phyloP scores from a whole-genome alignment of 768 basidiomycete species.

The Leccinum longicurvipes region DNA sequence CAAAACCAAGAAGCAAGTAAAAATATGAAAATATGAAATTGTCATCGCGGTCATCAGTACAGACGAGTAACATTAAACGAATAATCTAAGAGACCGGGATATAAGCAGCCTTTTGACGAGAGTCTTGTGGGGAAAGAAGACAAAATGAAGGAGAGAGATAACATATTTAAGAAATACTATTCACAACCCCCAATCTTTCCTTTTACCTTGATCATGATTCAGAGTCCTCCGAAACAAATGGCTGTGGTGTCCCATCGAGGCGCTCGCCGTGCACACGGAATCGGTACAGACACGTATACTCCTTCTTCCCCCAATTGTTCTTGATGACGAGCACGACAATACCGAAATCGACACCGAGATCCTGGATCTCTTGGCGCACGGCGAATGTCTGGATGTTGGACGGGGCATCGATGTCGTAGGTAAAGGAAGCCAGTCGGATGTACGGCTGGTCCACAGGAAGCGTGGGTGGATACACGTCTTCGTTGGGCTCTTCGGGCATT shows the following conservation, averaged over 20 bases:
- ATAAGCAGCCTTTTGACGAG: slow-evolving; percentile 4
- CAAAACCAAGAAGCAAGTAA: no score
- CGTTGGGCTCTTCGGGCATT: slow-evolving; percentile 23
- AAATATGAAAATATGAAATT: slow-evolving; percentile 10
- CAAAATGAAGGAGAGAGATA: slow-evolving; percentile 1
- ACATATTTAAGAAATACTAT: slow-evolving; percentile 6
- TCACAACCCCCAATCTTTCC: not conserved
- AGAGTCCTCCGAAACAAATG: slow-evolving; percentile 26
- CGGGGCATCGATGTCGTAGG: slow-evolving; percentile 53
- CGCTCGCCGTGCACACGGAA: slow-evolving; percentile 73
- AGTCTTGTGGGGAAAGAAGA: not conserved
- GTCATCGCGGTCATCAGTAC: slow-evolving; percentile 27
- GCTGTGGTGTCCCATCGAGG: slow-evolving; percentile 40
- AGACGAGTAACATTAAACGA: slow-evolving; percentile 19
- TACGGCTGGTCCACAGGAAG: slow-evolving; percentile 47
- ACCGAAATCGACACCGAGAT: slow-evolving; percentile 78
- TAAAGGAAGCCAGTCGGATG: slow-evolving; percentile 66
- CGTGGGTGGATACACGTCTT: slow-evolving; percentile 44
- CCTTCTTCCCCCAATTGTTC: slow-evolving; percentile 83
- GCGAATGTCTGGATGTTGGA: slow-evolving; percentile 77
- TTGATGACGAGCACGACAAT: slow-evolving; percentile 76
- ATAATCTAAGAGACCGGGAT: slow-evolving; percentile 22
- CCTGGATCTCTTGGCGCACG: slow-evolving; percentile 61
- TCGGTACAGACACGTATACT: slow-evolving; percentile 88
- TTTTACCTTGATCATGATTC: slow-evolving; percentile 7